Evolutionary conservation across 2,329 filamentous ascomycete species (phyloP).

Genomic region (Aaosphaeria arxii): DNA sequence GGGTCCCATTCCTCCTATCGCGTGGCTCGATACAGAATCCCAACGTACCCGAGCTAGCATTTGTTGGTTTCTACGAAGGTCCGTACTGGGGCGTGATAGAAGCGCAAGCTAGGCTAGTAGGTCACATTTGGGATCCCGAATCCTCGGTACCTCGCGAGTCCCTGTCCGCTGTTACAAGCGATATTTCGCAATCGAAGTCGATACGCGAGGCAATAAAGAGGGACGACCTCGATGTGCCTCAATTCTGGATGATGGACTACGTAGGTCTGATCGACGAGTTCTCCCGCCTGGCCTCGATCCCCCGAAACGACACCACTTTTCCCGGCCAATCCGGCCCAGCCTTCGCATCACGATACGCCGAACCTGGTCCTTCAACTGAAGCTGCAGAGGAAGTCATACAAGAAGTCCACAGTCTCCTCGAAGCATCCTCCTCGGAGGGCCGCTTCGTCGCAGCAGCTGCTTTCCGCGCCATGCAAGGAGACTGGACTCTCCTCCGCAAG

Average conservation of each 20-base stretch:
- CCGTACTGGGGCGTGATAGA: constrained; percentile 88
- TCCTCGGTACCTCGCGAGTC: background rate
- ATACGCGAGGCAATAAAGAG: constrained; percentile 46
- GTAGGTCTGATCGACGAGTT: constrained; percentile 72
- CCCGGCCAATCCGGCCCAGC: constrained; percentile 49
- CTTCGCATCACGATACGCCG: constrained; percentile 32
- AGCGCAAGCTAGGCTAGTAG: constrained; percentile 73
- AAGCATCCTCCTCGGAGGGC: constrained; percentile 42
- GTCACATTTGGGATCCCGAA: constrained; percentile 55
- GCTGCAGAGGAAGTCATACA: constrained; percentile 46
- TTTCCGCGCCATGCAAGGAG: constrained; percentile 68
- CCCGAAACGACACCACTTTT: constrained; percentile 38
- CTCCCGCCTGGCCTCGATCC: constrained; percentile 55
- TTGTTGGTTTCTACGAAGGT: constrained; percentile 80
- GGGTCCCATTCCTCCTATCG: constrained; percentile 55
- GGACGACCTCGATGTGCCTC: constrained; percentile 52
- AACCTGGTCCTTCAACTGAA: constrained; percentile 21
- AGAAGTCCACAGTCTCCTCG: constrained; percentile 43
- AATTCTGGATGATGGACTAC: constrained; percentile 85
- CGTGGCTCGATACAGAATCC: constrained; percentile 65
- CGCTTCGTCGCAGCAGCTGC: constrained; percentile 63
- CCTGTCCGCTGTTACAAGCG: background rate
- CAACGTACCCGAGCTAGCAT: constrained; percentile 63
- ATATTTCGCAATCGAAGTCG: background rate
- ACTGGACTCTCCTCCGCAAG: constrained; percentile 62